Percentiles rank a stretch among this genome's conserved stretches.
These are phyloP conservation scores for Mycena galericulata DNA, from an alignment of 768 basidiomycete genomes.

Conservation along the genomic window DNA sequence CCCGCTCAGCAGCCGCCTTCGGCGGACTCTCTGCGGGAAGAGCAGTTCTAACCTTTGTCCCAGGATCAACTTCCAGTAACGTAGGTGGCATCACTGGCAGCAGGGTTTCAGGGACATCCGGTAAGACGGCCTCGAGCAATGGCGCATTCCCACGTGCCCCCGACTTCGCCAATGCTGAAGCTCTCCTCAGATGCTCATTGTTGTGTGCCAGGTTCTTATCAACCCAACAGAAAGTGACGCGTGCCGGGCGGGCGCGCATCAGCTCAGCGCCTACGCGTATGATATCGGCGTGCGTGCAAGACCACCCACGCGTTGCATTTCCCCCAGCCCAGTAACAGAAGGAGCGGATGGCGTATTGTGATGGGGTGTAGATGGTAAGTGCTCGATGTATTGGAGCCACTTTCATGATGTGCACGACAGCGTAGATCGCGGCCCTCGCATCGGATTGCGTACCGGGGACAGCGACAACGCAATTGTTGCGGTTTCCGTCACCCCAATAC, in stretches of 20 bases:
- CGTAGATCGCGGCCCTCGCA: background rate
- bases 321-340: conserved; percentile 1
- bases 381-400: background rate
- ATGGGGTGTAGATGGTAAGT: background rate
- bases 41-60: background rate
- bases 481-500: background rate
- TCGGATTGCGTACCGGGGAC: background rate
- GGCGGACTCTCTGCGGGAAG: background rate
- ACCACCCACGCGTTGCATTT: background rate
- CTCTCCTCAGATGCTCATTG: background rate
- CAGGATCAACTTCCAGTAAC: background rate
- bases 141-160: background rate
- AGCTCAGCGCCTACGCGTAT: background rate
- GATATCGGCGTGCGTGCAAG: background rate
- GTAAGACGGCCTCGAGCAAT: background rate
- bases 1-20: background rate
- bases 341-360: background rate
- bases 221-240: background rate
- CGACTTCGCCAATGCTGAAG: background rate
- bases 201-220: background rate
- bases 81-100: too few relatives aligned
- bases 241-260: background rate
- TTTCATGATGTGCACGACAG: background rate
- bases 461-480: background rate
- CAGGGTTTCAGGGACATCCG: too few relatives aligned